phyloP scores from a whole-genome alignment of 805 yeast genomes.

The Metschnikowia chrysomelidarum region DNA sequence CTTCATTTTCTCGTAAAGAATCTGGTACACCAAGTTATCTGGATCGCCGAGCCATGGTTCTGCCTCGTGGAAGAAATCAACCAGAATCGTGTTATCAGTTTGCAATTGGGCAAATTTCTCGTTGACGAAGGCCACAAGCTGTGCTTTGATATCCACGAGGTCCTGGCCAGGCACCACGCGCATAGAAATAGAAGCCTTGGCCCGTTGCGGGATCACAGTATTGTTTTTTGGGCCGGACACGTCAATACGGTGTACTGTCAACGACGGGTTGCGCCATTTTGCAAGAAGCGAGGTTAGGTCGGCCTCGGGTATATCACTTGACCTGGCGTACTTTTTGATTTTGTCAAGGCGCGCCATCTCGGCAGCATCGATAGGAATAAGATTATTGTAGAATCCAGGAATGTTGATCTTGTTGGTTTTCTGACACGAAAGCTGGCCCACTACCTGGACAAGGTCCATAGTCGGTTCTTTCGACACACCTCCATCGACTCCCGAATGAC shows the following conservation, averaged over 20 bases:
- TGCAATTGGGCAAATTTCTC: constrained; percentile 46
- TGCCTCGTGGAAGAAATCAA: constrained; percentile 75
- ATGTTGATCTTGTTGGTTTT: constrained; percentile 46
- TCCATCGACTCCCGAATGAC: constrained; percentile 97
- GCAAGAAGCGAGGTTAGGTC: constrained; percentile 55
- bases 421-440: constrained; percentile 59
- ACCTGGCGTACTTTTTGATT: constrained; percentile 40
- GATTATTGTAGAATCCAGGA: constrained; percentile 71
- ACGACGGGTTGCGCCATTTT: constrained; percentile 88
- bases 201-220: constrained; percentile 84
- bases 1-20: constrained; percentile 59
- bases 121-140: constrained; percentile 47
- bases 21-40: constrained; percentile 65
- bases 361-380: constrained; percentile 51
- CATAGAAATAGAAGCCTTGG: constrained; percentile 73
- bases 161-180: constrained; percentile 90
- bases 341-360: constrained; percentile 65
- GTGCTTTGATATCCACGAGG: constrained; percentile 51
- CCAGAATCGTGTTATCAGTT: constrained; percentile 59
- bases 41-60: constrained; percentile 97
- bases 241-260: constrained; percentile 78
- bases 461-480: constrained; percentile 89
- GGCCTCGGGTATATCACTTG: constrained; percentile 32
- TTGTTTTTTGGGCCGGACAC: constrained; percentile 90
- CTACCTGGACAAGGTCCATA: constrained; percentile 71